A percentile compares a stretch with the other conserved stretches of the same genome.
These are phyloP conservation scores for Groenewaldozyma tartarivorans DNA, from an alignment of 805 yeast genomes.

Conservation along the genomic window DNA sequence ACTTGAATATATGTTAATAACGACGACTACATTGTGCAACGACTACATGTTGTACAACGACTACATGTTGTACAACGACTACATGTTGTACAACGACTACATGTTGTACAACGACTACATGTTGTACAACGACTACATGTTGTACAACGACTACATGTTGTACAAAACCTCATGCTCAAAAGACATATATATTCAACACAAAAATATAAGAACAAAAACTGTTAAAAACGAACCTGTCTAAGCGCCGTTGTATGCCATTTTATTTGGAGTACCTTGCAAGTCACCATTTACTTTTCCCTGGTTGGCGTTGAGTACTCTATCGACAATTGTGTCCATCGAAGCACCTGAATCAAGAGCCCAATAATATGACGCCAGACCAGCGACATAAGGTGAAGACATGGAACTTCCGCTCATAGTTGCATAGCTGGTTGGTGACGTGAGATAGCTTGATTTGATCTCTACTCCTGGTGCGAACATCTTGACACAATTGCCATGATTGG, in stretches of 20 bases:
- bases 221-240: no score
- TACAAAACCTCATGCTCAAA: no score
- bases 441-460: slow-evolving; percentile 55
- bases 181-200: no score
- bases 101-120: no score
- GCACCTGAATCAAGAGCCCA: slow-evolving; percentile 71
- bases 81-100: no score
- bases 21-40: no score
- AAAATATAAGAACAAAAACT: no score
- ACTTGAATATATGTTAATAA: no score
- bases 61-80: no score
- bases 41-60: no score
- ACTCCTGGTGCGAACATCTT: slow-evolving; percentile 97
- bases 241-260: slow-evolving; percentile 18
- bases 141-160: no score
- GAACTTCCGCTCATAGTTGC: slow-evolving; percentile 73
- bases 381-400: slow-evolving; percentile 96
- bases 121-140: no score
- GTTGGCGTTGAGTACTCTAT: slow-evolving; percentile 13
- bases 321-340: slow-evolving; percentile 11
- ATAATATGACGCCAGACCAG: slow-evolving; percentile 85
- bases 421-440: slow-evolving; percentile 20
- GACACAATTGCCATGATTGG: slow-evolving; percentile 92
- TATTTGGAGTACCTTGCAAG: slow-evolving; percentile 13
- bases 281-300: slow-evolving; percentile 9